Conservation (phyloP, 495 filamentous ascomycete species). For the Astrothelium macrocarpum region DNA sequence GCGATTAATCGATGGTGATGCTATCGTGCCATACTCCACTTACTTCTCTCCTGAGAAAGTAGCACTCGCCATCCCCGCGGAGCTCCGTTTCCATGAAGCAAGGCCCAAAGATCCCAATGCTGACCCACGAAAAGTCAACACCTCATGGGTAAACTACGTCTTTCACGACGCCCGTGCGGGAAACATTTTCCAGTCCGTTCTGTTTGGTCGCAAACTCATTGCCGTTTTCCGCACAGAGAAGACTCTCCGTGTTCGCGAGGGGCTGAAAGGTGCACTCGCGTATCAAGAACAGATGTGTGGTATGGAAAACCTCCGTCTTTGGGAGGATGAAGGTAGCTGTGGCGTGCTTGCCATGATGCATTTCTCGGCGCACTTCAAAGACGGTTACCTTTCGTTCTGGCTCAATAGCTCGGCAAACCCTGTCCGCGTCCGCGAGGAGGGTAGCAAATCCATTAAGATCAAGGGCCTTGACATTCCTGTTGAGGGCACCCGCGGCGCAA, state of each 20-base stretch:
- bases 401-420: constrained; percentile 23
- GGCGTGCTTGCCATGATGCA: constrained; percentile 32
- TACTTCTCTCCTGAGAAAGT: constrained; percentile 33
- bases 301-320: constrained; percentile 34
- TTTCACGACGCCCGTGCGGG: constrained; percentile 23
- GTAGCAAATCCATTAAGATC: constrained; percentile 23
- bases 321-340: constrained; percentile 28
- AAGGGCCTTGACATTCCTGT: constrained; percentile 30
- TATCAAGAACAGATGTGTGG: constrained; percentile 35
- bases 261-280: constrained; percentile 26
- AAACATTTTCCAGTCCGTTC: constrained; percentile 29
- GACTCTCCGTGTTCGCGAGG: constrained; percentile 31
- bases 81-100: constrained; percentile 26
- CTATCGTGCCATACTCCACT: constrained; percentile 31
- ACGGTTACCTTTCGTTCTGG: constrained; percentile 33
- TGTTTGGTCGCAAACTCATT: constrained; percentile 32
- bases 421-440: constrained; percentile 28
- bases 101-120: constrained; percentile 11
- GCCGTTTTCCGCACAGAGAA: constrained; percentile 28
- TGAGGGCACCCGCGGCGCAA: constrained; percentile 11
- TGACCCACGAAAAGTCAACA: constrained; percentile 18
- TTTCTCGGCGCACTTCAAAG: constrained; percentile 28
- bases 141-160: constrained; percentile 35
- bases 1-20: constrained; percentile 28
- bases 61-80: constrained; percentile 23